phyloP scores from a whole-genome alignment of 2,329 filamentous ascomycete genomes.

The Polychaeton citri region DNA sequence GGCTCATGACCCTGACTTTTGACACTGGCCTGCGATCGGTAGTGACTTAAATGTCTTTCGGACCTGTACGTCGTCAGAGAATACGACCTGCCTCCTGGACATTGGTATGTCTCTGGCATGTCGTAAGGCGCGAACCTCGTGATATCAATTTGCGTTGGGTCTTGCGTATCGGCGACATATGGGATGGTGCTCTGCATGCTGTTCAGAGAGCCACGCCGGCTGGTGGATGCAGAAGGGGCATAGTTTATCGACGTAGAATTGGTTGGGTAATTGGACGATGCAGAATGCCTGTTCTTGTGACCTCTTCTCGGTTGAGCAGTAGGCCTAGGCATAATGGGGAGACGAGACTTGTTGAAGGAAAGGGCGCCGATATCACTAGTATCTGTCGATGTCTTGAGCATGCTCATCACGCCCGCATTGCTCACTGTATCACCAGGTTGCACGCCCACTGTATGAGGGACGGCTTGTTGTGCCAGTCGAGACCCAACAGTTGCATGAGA shows the following conservation, averaged over 20 bases:
- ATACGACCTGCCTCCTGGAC: conserved; percentile 26
- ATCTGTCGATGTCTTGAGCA: conserved; percentile 38
- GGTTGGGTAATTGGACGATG: conserved; percentile 21
- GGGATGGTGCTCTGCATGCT: conserved; percentile 30
- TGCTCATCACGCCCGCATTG: conserved; percentile 32
- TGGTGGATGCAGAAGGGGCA: conserved; percentile 26
- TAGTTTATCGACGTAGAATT: conserved; percentile 19
- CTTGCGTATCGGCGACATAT: conserved; percentile 23
- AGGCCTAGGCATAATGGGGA: conserved; percentile 24
- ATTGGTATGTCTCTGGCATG: background rate
- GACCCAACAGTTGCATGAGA: conserved; percentile 23
- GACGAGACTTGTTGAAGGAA: conserved; percentile 23
- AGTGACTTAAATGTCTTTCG: conserved; percentile 24
- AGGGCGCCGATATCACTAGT: conserved; percentile 32
- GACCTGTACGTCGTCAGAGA: conserved; percentile 28
- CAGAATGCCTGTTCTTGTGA: conserved; percentile 25
- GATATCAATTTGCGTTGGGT: conserved; percentile 7
- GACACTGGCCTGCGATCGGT: conserved; percentile 32
- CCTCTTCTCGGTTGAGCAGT: conserved; percentile 21
- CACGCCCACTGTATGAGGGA: conserved; percentile 2
- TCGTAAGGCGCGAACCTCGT: background rate
- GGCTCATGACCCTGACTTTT: conserved; percentile 26
- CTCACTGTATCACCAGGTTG: conserved; percentile 17
- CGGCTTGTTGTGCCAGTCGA: conserved; percentile 16
- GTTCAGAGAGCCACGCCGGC: conserved; percentile 25